These are phyloP conservation scores for Erythrophleum fordii DNA, from an alignment of 306 rosid genomes.

Conservation along the genomic window DNA sequence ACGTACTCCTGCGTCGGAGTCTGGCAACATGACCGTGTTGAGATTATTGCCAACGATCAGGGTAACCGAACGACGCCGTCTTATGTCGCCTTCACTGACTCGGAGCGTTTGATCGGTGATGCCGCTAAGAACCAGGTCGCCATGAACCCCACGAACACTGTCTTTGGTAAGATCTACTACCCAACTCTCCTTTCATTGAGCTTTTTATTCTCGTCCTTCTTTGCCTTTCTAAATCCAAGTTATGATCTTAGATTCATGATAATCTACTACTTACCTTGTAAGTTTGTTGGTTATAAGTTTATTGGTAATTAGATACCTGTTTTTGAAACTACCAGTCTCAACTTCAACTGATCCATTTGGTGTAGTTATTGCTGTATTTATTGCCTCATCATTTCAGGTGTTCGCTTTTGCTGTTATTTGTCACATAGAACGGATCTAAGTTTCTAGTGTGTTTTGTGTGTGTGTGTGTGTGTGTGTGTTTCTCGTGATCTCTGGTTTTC, in stretches of 20 bases:
- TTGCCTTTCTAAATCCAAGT: not conserved
- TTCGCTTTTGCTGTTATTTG: not conserved
- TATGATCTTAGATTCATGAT: not conserved
- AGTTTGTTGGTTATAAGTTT: not conserved
- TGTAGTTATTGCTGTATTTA: not conserved
- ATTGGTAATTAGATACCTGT: not conserved
- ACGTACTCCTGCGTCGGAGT: constrained; percentile 77
- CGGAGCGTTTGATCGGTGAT: constrained; percentile 64
- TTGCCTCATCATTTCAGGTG: not conserved
- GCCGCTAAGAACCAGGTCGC: constrained; percentile 82
- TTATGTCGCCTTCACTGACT: constrained; percentile 68
- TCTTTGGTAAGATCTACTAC: constrained; percentile 57
- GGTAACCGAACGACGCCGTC: constrained; percentile 77
- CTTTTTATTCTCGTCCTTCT: not conserved
- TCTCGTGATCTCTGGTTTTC: not conserved
- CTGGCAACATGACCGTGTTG: constrained; percentile 78
- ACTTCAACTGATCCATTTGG: too few relatives aligned
- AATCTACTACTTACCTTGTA: not conserved
- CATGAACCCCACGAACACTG: constrained; percentile 86
- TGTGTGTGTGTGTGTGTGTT: too few relatives aligned
- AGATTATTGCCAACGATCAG: constrained; percentile 76
- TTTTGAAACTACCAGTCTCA: not conserved
- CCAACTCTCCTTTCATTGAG: not conserved
- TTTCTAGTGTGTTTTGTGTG: not conserved
- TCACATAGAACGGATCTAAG: not conserved